phyloP scores from a whole-genome alignment of 768 basidiomycete species.

The Pulveroboletus sp. region DNA sequence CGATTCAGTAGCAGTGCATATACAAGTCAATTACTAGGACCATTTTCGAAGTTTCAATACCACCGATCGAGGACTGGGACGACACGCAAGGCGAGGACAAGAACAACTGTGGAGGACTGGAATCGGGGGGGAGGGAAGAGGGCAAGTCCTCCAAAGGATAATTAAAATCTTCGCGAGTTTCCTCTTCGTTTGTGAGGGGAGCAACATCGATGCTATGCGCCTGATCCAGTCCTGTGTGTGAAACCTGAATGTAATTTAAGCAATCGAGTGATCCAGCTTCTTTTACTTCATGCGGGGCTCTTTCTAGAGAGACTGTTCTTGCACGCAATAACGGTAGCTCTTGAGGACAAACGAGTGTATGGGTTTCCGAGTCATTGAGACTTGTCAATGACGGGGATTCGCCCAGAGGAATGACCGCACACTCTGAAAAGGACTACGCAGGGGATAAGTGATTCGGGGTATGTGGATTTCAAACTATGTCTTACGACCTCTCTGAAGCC shows the following conservation, averaged over 20 bases:
- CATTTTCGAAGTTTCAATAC: slow-evolving; percentile 8
- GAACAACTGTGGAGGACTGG: slow-evolving; percentile 44
- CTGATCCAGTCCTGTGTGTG: not conserved
- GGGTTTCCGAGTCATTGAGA: not conserved
- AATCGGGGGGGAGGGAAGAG: slow-evolving; percentile 37
- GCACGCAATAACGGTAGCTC: not conserved
- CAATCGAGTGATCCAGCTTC: not conserved
- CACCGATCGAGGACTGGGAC: slow-evolving; percentile 28
- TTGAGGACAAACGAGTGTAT: not conserved
- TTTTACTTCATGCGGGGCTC: not conserved
- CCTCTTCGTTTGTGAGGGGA: slow-evolving; percentile 1
- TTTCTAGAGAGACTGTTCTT: not conserved
- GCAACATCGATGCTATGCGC: not conserved
- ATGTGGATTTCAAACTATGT: not conserved
- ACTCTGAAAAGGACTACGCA: not conserved
- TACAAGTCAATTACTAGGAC: slow-evolving; percentile 7
- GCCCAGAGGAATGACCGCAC: not conserved
- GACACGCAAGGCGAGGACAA: slow-evolving; percentile 39
- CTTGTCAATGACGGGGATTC: not conserved
- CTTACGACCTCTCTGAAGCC: slow-evolving; percentile 11
- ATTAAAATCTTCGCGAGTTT: slow-evolving; percentile 2
- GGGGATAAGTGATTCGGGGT: not conserved
- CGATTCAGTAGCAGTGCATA: not conserved
- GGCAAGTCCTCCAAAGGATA: slow-evolving; percentile 4
- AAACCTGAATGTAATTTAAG: not conserved